phyloP scores from a whole-genome alignment of 2,329 filamentous ascomycete species.

The Nannizziopsis barbatae region DNA sequence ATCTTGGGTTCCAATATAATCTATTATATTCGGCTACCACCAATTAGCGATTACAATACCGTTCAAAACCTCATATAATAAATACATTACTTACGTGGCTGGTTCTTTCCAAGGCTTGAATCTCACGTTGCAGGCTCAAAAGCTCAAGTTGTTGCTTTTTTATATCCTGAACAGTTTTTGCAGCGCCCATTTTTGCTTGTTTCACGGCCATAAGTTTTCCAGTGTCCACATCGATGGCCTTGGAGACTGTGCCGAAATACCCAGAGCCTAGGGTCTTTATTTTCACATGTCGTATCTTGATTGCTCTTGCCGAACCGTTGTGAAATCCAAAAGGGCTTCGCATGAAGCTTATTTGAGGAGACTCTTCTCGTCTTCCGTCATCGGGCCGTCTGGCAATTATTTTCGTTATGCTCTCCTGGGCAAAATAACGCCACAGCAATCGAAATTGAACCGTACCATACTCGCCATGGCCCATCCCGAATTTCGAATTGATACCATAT shows the following conservation, averaged over 20 bases:
- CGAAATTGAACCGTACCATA: not conserved
- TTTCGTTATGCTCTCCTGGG: slow-evolving; percentile 1
- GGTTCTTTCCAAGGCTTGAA: not conserved
- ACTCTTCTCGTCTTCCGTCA: not conserved
- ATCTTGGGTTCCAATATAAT: not conserved
- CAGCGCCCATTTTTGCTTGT: not conserved
- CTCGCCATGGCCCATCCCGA: not conserved
- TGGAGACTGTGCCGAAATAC: slow-evolving; percentile 16
- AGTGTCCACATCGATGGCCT: slow-evolving; percentile 13
- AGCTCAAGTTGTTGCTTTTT: not conserved
- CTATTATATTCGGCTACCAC: slow-evolving; percentile 3
- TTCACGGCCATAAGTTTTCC: slow-evolving; percentile 15
- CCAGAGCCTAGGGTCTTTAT: not conserved
- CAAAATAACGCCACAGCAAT: not conserved
- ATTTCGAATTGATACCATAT: not conserved
- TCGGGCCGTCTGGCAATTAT: not conserved
- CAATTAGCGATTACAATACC: not conserved
- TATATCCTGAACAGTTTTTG: not conserved
- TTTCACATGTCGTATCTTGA: slow-evolving; percentile 1
- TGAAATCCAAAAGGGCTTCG: not conserved
- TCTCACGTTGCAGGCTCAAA: not conserved
- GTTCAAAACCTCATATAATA: not conserved
- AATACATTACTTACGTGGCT: not conserved
- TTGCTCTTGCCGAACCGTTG: not conserved
- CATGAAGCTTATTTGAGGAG: not conserved